A percentile compares a stretch with the other conserved stretches of the same genome.
phyloP scores from a whole-genome alignment of 352 stramenopile genomes.

The Phytophthora boehmeriae region DNA sequence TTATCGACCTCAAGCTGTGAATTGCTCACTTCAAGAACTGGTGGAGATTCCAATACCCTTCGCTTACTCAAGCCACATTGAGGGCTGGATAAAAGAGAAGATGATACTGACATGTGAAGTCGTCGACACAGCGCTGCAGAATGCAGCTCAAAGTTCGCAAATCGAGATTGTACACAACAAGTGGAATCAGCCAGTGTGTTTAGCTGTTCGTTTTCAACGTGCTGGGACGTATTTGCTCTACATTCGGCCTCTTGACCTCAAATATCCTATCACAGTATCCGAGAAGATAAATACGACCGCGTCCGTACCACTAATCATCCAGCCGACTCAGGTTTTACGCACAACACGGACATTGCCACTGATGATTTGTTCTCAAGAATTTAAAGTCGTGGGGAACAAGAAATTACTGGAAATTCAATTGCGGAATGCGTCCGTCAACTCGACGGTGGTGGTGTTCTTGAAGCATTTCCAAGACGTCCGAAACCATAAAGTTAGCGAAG shows the following conservation, averaged over 20 bases:
- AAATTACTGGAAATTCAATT: constrained; percentile 32
- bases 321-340: constrained; percentile 23
- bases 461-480: constrained; percentile 43
- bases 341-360: constrained; percentile 24
- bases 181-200: constrained; percentile 15
- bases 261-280: constrained; percentile 40
- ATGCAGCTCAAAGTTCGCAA: constrained; percentile 9
- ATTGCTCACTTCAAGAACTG: constrained; percentile 35
- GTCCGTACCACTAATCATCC: constrained; percentile 16
- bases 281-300: constrained; percentile 25
- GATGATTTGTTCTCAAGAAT: constrained; percentile 34
- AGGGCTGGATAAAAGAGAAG: constrained; percentile 33
- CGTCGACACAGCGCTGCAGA: constrained; percentile 34
- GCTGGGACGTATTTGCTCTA: constrained; percentile 41
- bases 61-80: constrained; percentile 31
- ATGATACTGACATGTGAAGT: constrained; percentile 38
- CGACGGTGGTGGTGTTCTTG: constrained; percentile 36
- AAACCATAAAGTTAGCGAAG: constrained; percentile 25
- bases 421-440: constrained; percentile 25
- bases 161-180: constrained; percentile 32
- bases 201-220: constrained; percentile 27
- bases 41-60: constrained; percentile 42
- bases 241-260: constrained; percentile 38
- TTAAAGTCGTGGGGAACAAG: constrained; percentile 16
- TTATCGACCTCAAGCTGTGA: constrained; percentile 36